Base-by-base conservation (phyloP, 1,284 basidiomycete genomes). In the Ceratobasidium sp. region DNA sequence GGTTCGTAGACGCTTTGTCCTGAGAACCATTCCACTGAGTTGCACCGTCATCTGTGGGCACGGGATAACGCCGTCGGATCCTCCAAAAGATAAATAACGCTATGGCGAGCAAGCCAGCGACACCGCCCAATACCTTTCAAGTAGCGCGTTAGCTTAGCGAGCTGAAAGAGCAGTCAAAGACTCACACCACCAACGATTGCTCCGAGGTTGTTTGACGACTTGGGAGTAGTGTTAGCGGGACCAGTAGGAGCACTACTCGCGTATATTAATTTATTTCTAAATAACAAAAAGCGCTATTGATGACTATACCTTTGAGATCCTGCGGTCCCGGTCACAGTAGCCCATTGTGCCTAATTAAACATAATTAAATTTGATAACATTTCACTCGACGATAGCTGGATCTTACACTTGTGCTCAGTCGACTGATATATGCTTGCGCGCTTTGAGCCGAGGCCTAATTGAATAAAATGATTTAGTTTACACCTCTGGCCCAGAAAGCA, bases 101-200 rank as follows among this genome's bases (percentile, higher is more conserved):
- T 22, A 60, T 60, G 6, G 9, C 36, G 15, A 62, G 29, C 59
- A 62, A 41, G n/a, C 15, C n/a, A 5, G 59, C 29, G 22, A 62
- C 59, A 4, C 59, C 59, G 15, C 41, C 59, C 33, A 62, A 1
- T 6, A 62, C 59, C 59, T 62, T 24, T 45, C 24, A 1, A 31
- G 17, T 15, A 62, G 29, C 19, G 33, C 11, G 36, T 60, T 17
- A 59, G 56, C 1, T 33, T 2, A 15, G 6, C n/a, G 17, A 3
- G 31, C 17, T 7, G 6, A 22, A 33, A 9, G n/a, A 19, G 6
- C 14, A 29, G 22, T 6, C 4, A 33, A 17, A 19, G 31, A 33
- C 59, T 41, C 44, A 60, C 59, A 2, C 59, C 59, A 24, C 59
- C 59, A 22, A 60, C 44, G 15, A 60, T 60, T 8, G 59, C 36